A percentile compares a stretch with the other conserved stretches of the same genome.
phyloP scores from a whole-genome alignment of 2,329 filamentous ascomycete genomes.

The Colletotrichum echinochloae region DNA sequence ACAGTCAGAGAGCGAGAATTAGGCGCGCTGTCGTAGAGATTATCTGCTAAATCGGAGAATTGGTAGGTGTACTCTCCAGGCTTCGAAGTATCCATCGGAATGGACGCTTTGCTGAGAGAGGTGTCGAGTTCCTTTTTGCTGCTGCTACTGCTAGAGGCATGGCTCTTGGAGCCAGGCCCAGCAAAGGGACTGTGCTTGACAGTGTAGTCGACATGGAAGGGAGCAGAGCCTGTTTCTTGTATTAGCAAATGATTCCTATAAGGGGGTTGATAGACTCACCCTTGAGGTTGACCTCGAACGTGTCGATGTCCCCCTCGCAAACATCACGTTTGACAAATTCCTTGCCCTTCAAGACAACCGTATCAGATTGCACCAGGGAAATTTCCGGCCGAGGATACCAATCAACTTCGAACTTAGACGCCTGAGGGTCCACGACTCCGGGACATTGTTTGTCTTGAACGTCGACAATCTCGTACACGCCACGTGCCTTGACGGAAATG shows the following conservation, averaged over 20 bases:
- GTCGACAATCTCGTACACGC: constrained; percentile 83
- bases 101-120: constrained; percentile 78
- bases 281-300: constrained; percentile 82
- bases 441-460: constrained; percentile 85
- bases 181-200: constrained; percentile 49
- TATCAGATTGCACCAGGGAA: constrained; percentile 72
- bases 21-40: constrained; percentile 82
- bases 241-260: constrained; percentile 47
- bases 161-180: constrained; percentile 1
- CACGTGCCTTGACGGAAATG: constrained; percentile 73
- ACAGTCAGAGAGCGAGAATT: constrained; percentile 76
- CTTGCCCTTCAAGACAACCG: constrained; percentile 63
- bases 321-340: constrained; percentile 81
- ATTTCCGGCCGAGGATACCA: constrained; percentile 88
- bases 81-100: constrained; percentile 87
- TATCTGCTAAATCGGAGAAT: constrained; percentile 85
- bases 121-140: constrained; percentile 78
- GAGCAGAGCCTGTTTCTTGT: constrained; percentile 71
- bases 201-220: constrained; percentile 62
- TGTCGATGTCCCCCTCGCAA: constrained; percentile 94
- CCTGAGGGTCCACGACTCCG: constrained; percentile 79
- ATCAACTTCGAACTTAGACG: constrained; percentile 81
- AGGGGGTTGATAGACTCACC: constrained; percentile 62
- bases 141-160: constrained; percentile 7
- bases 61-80: constrained; percentile 88